Conservation (phyloP, 1,284 basidiomycete species). For the Ceraceosorus bombacis region DNA sequence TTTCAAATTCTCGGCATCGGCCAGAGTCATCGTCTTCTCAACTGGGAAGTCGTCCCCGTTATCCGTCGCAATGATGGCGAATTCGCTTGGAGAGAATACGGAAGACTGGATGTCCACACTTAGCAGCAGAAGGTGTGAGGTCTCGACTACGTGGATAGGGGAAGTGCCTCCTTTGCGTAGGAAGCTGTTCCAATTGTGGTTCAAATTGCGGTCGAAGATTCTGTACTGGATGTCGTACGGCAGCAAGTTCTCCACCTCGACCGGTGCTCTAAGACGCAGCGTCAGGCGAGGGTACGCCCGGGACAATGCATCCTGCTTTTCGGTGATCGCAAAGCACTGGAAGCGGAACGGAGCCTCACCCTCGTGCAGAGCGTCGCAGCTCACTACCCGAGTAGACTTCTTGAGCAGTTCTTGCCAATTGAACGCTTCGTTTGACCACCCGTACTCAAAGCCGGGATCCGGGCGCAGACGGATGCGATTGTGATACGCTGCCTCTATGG, state of each 20-base stretch:
- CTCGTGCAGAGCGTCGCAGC: slow-evolving; percentile 73
- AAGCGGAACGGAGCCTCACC: slow-evolving; percentile 89
- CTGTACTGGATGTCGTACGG: slow-evolving; percentile 94
- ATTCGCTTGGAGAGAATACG: slow-evolving; percentile 96
- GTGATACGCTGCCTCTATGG: slow-evolving; percentile 80
- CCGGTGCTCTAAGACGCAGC: slow-evolving; percentile 81
- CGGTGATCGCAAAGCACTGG: slow-evolving; percentile 81
- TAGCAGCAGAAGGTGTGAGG: slow-evolving; percentile 85
- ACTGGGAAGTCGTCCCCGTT: slow-evolving; percentile 81
- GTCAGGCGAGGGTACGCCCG: slow-evolving; percentile 68
- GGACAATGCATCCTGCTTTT: slow-evolving; percentile 59
- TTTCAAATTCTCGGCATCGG: slow-evolving; percentile 70
- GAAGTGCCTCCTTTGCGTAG: slow-evolving; percentile 87
- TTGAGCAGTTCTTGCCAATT: slow-evolving; percentile 79
- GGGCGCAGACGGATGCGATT: slow-evolving; percentile 80
- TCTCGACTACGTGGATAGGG: slow-evolving; percentile 92
- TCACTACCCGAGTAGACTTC: slow-evolving; percentile 70
- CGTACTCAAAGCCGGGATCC: slow-evolving; percentile 90
- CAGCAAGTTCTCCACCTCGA: slow-evolving; percentile 91
- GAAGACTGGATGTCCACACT: slow-evolving; percentile 70
- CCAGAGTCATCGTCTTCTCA: slow-evolving; percentile 65
- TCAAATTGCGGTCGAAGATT: slow-evolving; percentile 87
- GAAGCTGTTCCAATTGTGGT: slow-evolving; percentile 75
- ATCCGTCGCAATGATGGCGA: slow-evolving; percentile 93
- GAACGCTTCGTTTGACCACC: slow-evolving; percentile 75